Conservation (phyloP, 768 basidiomycete genomes). For the Phanerodontia chrysosporium region DNA sequence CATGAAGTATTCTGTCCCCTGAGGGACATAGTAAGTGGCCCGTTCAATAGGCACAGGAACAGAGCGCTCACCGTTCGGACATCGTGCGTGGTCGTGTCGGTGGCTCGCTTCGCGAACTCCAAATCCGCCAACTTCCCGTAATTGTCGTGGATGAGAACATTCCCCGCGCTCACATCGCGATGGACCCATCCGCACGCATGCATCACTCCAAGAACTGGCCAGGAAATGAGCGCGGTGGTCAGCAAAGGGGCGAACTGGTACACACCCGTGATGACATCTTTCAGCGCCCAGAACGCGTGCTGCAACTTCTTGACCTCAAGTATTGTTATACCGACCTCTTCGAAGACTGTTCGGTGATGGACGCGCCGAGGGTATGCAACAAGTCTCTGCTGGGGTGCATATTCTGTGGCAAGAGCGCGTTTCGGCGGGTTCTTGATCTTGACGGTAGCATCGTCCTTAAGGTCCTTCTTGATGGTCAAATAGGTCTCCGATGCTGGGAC, state of each 20-base stretch:
- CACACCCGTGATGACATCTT: not conserved
- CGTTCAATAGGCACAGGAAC: not conserved
- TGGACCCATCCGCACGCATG: conserved; percentile 8
- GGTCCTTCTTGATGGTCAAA: not conserved
- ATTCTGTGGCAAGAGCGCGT: not conserved
- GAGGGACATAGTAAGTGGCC: too few species aligned
- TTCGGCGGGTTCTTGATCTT: not conserved
- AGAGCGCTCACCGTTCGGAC: not conserved
- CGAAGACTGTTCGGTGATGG: not conserved
- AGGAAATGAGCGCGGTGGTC: not conserved
- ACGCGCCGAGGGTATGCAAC: not conserved
- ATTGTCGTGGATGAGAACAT: conserved; percentile 6
- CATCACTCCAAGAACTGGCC: not conserved
- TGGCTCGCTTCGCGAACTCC: conserved; percentile 2
- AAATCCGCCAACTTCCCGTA: conserved; percentile 1
- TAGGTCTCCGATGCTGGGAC: not conserved
- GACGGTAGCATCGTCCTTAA: not conserved
- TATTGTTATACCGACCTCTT: not conserved
- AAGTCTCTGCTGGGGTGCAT: not conserved
- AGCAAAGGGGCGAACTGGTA: too few species aligned
- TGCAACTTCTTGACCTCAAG: not conserved
- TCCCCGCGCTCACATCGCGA: conserved; percentile 8
- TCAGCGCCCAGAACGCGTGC: not conserved
- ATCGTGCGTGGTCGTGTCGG: not conserved
- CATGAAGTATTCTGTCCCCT: conserved; percentile 8